phyloP scores from a whole-genome alignment of 352 stramenopile genomes.

The Pythium dissotocum region DNA sequence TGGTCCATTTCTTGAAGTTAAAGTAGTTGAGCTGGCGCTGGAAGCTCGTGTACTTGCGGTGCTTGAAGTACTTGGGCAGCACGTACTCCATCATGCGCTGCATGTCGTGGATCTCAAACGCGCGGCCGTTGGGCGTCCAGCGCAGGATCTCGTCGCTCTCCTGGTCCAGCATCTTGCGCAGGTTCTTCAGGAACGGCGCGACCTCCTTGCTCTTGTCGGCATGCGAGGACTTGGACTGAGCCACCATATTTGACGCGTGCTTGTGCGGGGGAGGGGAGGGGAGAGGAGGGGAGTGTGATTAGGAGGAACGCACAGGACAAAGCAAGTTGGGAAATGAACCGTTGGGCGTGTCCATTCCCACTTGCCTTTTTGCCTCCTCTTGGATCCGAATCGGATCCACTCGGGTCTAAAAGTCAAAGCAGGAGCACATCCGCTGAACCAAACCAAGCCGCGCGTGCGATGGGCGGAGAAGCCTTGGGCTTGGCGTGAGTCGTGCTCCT shows the following conservation, averaged over 20 bases:
- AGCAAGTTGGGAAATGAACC: slow-evolving; percentile 15
- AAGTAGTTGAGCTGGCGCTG: slow-evolving; percentile 85
- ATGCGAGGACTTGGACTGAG: slow-evolving; percentile 2
- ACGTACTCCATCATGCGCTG: slow-evolving; percentile 53
- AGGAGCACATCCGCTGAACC: not conserved
- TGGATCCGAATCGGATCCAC: not conserved
- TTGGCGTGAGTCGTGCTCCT: too few species aligned
- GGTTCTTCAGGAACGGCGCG: slow-evolving; percentile 34
- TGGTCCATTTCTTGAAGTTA: slow-evolving; percentile 79
- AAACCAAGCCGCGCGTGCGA: too few species aligned
- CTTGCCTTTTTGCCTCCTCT: not conserved
- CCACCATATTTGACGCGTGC: not conserved
- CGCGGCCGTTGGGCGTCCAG: slow-evolving; percentile 50
- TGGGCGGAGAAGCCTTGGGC: too few species aligned
- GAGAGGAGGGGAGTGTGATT: not conserved
- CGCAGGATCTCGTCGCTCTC: slow-evolving; percentile 31
- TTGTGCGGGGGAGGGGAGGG: not conserved
- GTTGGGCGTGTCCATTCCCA: not conserved
- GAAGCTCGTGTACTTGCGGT: slow-evolving; percentile 64
- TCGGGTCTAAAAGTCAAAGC: not conserved
- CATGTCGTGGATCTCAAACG: slow-evolving; percentile 82
- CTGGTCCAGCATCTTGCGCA: slow-evolving; percentile 24
- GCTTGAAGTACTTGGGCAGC: slow-evolving; percentile 85
- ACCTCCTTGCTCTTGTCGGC: slow-evolving; percentile 30
- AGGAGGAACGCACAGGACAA: not conserved